phyloP scores from a whole-genome alignment of 2,329 filamentous ascomycete genomes.

The Penicillium hesseltinei region DNA sequence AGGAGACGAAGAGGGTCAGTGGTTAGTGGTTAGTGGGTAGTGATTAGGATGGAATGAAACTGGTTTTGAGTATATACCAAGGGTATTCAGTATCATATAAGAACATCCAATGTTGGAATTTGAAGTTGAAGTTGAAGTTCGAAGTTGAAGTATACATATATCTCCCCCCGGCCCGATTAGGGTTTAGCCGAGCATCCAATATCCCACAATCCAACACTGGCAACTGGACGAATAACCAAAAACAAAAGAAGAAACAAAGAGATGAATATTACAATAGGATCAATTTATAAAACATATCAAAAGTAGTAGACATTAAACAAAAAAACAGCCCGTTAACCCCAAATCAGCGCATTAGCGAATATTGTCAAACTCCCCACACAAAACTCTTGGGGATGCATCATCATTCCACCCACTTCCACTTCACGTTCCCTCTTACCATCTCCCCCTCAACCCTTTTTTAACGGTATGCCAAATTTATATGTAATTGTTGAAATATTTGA shows the following conservation, averaged over 20 bases:
- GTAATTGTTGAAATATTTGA: neutral
- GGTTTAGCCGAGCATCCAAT: constrained; percentile 41
- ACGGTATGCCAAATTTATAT: constrained; percentile 10
- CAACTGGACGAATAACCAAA: neutral
- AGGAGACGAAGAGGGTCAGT: neutral
- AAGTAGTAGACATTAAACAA: neutral
- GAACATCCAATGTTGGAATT: no score
- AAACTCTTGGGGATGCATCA: constrained; percentile 24
- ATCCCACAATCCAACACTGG: constrained; percentile 25
- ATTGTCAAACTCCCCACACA: constrained; percentile 27
- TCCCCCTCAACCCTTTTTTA: constrained; percentile 6
- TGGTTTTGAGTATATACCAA: neutral
- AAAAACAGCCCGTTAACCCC: neutral
- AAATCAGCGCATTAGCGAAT: constrained; percentile 23
- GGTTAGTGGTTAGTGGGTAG: neutral
- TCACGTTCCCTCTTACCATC: constrained; percentile 15
- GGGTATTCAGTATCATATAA: neutral
- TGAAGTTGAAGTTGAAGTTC: no score
- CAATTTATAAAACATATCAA: neutral
- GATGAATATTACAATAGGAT: neutral
- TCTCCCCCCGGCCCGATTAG: constrained; percentile 22
- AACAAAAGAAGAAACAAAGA: neutral
- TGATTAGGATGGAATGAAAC: neutral
- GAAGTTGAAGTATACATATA: neutral
- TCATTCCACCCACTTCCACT: constrained; percentile 15